Evolutionary conservation across 306 rosid species (phyloP), one percentile per base, ranked within the genome.

Genomic region (Carpinus fangiana): DNA sequence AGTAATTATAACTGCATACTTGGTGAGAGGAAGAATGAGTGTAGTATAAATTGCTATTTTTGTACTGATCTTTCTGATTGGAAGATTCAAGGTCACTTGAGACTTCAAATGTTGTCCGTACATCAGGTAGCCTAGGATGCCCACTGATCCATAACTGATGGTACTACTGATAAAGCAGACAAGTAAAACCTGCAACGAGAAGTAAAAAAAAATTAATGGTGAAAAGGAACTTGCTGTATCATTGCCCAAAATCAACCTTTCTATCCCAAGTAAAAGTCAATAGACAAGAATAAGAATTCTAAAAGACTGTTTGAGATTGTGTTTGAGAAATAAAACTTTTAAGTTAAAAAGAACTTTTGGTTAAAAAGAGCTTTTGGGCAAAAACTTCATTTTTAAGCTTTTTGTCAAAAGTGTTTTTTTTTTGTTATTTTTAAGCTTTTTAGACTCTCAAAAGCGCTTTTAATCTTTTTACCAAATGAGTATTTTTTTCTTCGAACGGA

Each of bases 51-150:
- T 87, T 47, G 96, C 98, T 57, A 93, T 23, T 20, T 80, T 87
- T 59, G 90, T 64, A 36, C 88, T 83, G 3, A 86, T 60, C 76
- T 88, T 82, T 3, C 70, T 41, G 17, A 74, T n/a, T 0, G 94
- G 97, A 54, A 90, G 91, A 66, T 88, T 93, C 68, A 91, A 65
- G 5, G 96, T 89, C 28, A 93, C 77, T 80, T 90, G 96, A 26
- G 96, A 89, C 45, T 78, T 82, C 18, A 74, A 47, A 21, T 79
- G 1, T 8, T 79, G 73, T 73, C 94, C 98, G 34, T 80, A 93
- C 94, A 89, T 93, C 51, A 36, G 8, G 80, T 93, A 90, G 23
- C 98, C 98, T 68, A 85, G 43, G 2, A 87, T 31, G 6, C 78
- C 93, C 78, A 90, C 84, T 51, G 85, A 64, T 72, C 91, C 94